Percentiles rank a stretch among this genome's conserved stretches.
Evolutionary conservation across 371 early-diverging fungal genomes (phyloP).

Genomic region (Haplosporangium sp.): DNA sequence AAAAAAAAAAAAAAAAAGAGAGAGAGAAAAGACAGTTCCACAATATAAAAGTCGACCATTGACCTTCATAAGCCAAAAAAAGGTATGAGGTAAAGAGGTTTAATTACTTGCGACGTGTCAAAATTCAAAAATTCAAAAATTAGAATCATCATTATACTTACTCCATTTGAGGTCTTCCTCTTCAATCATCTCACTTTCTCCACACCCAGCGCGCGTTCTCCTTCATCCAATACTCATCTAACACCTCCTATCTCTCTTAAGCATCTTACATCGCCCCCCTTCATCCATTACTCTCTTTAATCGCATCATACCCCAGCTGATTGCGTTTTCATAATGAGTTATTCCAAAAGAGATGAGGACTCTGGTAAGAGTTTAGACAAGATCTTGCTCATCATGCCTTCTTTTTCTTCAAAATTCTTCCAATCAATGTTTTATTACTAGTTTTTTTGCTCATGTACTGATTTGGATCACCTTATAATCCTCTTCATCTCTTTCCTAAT

Average conservation of each 20-base stretch:
- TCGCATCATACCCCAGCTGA: slow-evolving; percentile 11
- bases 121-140: neutral
- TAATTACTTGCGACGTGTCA: slow-evolving; percentile 6
- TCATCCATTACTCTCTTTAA: slow-evolving; percentile 1
- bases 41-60: no score
- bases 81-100: neutral
- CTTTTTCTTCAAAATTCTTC: neutral
- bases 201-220: neutral
- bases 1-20: no score
- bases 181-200: neutral
- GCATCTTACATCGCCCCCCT: neutral
- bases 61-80: neutral
- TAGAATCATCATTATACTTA: no score
- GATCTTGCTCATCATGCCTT: neutral
- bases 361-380: slow-evolving; percentile 39
- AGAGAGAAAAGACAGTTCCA: no score
- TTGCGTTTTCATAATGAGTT: slow-evolving; percentile 65
- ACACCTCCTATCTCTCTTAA: neutral
- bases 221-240: neutral
- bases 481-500: neutral
- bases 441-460: neutral
- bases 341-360: slow-evolving; percentile 72
- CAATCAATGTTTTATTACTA: neutral
- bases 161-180: neutral
- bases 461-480: slow-evolving; percentile 6